Percentiles rank a stretch among this genome's conserved stretches.
Conservation (phyloP, 257 asterid species). For the Haberlea rhodopensis region DNA sequence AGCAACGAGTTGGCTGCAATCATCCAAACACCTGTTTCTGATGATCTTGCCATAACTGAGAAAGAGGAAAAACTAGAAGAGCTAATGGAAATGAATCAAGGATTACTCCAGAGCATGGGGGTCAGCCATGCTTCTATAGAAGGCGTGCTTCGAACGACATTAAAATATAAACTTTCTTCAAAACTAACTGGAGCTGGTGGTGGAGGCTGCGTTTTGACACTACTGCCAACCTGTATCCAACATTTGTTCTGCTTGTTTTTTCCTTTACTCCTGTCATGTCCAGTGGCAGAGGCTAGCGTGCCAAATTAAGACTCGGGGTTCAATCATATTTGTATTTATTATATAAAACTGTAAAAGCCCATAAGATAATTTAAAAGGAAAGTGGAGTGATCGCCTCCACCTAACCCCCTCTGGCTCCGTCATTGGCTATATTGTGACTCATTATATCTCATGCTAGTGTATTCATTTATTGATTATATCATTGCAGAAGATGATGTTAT, state of each 20-base stretch:
- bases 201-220: constrained; percentile 95
- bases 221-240: constrained; percentile 87
- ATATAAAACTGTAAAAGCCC: not conserved
- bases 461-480: constrained; percentile 10
- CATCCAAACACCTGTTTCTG: constrained; percentile 74
- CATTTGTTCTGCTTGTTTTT: constrained; percentile 14
- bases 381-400: not conserved
- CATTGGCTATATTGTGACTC: not conserved
- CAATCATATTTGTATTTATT: too few relatives aligned
- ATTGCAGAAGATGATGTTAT: not conserved
- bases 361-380: not conserved
- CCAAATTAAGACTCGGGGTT: not conserved
- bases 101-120: constrained; percentile 91
- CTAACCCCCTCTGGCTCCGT: not conserved
- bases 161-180: constrained; percentile 72
- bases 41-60: constrained; percentile 85
- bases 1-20: constrained; percentile 78
- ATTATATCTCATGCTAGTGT: not conserved
- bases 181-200: constrained; percentile 99
- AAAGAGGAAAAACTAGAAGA: constrained; percentile 87
- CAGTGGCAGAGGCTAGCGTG: not conserved
- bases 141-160: constrained; percentile 67
- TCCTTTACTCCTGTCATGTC: constrained; percentile 10
- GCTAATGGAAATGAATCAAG: constrained; percentile 95
- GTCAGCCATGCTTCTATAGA: constrained; percentile 92